Base-by-base conservation (phyloP, 352 stramenopile species). In the Phytophthora aleatoria region DNA sequence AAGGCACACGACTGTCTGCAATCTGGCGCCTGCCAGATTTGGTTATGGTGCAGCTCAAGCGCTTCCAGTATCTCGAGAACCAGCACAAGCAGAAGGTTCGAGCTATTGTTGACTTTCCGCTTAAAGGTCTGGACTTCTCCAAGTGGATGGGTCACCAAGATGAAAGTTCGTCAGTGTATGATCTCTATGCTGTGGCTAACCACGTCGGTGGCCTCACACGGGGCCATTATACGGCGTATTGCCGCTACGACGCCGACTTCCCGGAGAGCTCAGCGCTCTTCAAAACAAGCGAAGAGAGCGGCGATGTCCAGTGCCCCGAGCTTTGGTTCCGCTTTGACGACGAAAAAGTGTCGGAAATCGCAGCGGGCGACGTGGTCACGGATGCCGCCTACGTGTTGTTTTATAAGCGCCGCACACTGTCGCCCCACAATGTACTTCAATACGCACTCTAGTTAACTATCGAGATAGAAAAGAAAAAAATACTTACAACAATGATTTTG, bases 131-230 rank as follows among this genome's bases (percentile, higher is more conserved):
- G 4, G 80, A 95, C 33, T 91, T 96, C n/a, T 83, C 79, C 7
- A 79, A 75, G 26, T 94, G 86, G 79, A 89, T 93, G 61, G 79
- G 69, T 26, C 54, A 69, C 20, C 69, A 83, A 4, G 67, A 68
- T 20, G 48, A 49, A 47, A 38, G 36, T 11, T 62, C 64, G 50
- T 60, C 68, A 3, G 68, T 95, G 24, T 99, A 99, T 62, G 96
- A 99, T 67, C 74, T 99, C 27, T 99, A 99, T 64, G 96, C 91
- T 16, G 96, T 99, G 7, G 93, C 97, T n/a, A 98, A 99, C 79
- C 97, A 99, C 61, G 92, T 98, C 53, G 97, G 97, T 28, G 92
- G 90, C 0, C 79, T 99, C 8, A 95, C 94, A 2, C 89, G 90
- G 39, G 97, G 97, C 5, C 97, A 99, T 66, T 99, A 99, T 79